A percentile compares a stretch with the other conserved stretches of the same genome.
These are phyloP conservation scores for Colletotrichum sublineola DNA, from an alignment of 2,329 filamentous ascomycete species.

Conservation along the genomic window DNA sequence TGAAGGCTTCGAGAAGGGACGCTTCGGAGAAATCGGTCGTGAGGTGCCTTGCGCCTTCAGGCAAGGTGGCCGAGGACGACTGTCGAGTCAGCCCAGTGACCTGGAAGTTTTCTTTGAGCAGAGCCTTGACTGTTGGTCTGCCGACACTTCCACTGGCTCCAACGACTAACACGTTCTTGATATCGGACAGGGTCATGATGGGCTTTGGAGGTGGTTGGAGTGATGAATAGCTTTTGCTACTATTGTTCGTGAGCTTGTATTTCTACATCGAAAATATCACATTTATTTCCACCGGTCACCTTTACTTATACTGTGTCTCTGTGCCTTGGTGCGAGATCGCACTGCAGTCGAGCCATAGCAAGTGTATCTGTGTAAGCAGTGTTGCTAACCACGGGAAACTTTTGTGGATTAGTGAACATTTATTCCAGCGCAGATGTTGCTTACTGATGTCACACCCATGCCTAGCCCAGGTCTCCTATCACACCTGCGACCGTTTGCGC, in stretches of 20 bases:
- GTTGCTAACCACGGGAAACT: neutral
- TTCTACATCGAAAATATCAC: neutral
- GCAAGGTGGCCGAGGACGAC: neutral
- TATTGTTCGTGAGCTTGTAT: neutral
- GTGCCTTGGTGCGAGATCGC: neutral
- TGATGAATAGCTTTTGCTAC: neutral
- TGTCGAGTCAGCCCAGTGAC: slow-evolving; percentile 17
- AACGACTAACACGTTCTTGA: slow-evolving; percentile 15
- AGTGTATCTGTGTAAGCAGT: neutral
- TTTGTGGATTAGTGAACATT: slow-evolving; percentile 2
- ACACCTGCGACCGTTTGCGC: neutral
- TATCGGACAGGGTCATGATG: neutral
- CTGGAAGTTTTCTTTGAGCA: slow-evolving; percentile 7
- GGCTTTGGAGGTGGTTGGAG: neutral
- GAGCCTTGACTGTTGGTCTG: neutral
- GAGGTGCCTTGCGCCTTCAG: neutral
- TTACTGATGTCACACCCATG: neutral
- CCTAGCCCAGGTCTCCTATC: neutral
- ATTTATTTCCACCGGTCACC: neutral
- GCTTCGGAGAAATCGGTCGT: slow-evolving; percentile 6
- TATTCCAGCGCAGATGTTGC: neutral
- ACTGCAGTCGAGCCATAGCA: neutral
- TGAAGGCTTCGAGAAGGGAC: neutral
- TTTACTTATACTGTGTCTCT: neutral
- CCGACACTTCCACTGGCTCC: slow-evolving; percentile 18